phyloP scores from a whole-genome alignment of 2,329 filamentous ascomycete genomes.

The Ophiostoma populinum region DNA sequence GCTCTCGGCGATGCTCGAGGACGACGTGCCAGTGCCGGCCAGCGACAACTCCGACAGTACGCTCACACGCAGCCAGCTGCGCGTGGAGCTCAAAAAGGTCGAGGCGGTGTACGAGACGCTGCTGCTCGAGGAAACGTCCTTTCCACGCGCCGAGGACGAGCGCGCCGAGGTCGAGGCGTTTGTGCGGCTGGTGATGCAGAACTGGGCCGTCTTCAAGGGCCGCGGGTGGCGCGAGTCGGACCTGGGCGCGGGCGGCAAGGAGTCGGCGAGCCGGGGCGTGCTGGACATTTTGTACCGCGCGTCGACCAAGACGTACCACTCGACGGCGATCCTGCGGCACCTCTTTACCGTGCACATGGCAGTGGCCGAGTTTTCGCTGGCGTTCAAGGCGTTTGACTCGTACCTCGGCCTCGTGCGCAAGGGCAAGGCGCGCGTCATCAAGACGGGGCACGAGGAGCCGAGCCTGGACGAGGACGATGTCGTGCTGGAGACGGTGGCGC shows the following conservation, averaged over 20 bases:
- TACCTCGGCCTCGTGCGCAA: slow-evolving; percentile 79
- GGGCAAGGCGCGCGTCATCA: slow-evolving; percentile 68
- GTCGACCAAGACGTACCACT: slow-evolving; percentile 88
- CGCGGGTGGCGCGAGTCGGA: slow-evolving; percentile 66
- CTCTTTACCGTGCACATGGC: slow-evolving; percentile 78
- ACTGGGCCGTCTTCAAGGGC: slow-evolving; percentile 73
- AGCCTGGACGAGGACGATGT: slow-evolving; percentile 64
- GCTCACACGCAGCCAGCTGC: slow-evolving; percentile 42
- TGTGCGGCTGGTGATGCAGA: slow-evolving; percentile 60
- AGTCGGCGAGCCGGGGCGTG: slow-evolving; percentile 55
- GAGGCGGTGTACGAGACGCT: slow-evolving; percentile 66
- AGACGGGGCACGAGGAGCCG: slow-evolving; percentile 52
- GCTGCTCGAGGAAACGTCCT: slow-evolving; percentile 60
- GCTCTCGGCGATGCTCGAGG: slow-evolving; percentile 57
- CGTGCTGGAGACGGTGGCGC: slow-evolving; percentile 60
- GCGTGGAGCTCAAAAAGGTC: slow-evolving; percentile 60
- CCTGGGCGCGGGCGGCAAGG: slow-evolving; percentile 64
- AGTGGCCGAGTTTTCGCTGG: slow-evolving; percentile 80
- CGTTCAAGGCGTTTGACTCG: slow-evolving; percentile 78
- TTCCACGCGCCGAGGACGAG: slow-evolving; percentile 67
- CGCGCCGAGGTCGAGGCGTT: slow-evolving; percentile 70
- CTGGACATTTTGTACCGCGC: slow-evolving; percentile 82
- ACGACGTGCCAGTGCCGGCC: slow-evolving; percentile 29
- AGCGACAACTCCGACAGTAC: slow-evolving; percentile 21
- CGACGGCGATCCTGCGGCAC: slow-evolving; percentile 69